Evolutionary conservation across 176 grass and related monocot genomes (phyloP).

Genomic region (Sorghum bicolor): Sorghum_bicolor_NCBIv3 NC_012871.2:9349001-9349500

Average conservation of each 20-base stretch:
- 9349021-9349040: not conserved
- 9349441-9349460: slow-evolving; percentile 43
- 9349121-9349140: not conserved
- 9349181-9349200: not conserved
- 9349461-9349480: not conserved
- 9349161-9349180: not conserved
- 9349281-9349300: not conserved
- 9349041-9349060: not conserved
- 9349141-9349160: not conserved
- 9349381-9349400: slow-evolving; percentile 80
- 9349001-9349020: not conserved
- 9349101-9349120: not conserved
- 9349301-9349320: not conserved
- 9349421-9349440: slow-evolving; percentile 85
- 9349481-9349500: not conserved
- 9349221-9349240: not conserved
- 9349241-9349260: not conserved
- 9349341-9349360: not conserved
- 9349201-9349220: not conserved
- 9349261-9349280: not conserved
- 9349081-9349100: not conserved
- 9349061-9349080: not conserved
- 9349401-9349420: slow-evolving; percentile 57
- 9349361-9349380: slow-evolving; percentile 87
- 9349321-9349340: not conserved